Conservation (phyloP, 192 early-diverging fungal genomes). For the Geranomyces variabilis region DNA sequence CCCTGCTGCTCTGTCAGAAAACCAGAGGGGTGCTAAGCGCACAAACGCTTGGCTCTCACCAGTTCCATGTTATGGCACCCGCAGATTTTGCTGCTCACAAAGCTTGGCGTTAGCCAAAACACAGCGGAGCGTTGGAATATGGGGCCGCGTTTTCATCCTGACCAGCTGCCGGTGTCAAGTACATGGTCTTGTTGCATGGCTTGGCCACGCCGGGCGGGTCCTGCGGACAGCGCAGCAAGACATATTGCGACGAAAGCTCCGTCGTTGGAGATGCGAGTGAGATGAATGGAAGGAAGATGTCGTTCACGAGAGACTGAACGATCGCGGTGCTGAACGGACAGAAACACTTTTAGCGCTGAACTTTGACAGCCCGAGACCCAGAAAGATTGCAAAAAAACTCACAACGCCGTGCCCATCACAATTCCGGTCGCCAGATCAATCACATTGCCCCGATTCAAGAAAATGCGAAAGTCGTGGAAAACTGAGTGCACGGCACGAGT, state of each 20-base stretch:
- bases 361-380: too few species aligned
- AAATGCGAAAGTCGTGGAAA: slow-evolving; percentile 4
- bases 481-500: background rate
- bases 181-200: slow-evolving; percentile 8
- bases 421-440: slow-evolving; percentile 67
- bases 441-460: slow-evolving; percentile 56
- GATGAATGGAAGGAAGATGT: slow-evolving; percentile 53
- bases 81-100: background rate
- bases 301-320: slow-evolving; percentile 49
- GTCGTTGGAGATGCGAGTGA: background rate
- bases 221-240: slow-evolving; percentile 1
- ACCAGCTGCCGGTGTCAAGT: slow-evolving; percentile 9
- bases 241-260: background rate
- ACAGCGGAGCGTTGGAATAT: too few species aligned
- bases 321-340: slow-evolving; percentile 22
- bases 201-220: background rate
- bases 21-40: too few species aligned
- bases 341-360: too few species aligned
- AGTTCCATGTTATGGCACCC: slow-evolving; percentile 61
- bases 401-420: slow-evolving; percentile 63
- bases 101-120: background rate
- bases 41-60: background rate
- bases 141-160: background rate
- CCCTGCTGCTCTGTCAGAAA: slow-evolving; percentile 5
- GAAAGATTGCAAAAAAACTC: too few species aligned